Evolutionary conservation across 2,329 filamentous ascomycete genomes (phyloP).

Genomic region (Pleochaeta shiraiana): DNA sequence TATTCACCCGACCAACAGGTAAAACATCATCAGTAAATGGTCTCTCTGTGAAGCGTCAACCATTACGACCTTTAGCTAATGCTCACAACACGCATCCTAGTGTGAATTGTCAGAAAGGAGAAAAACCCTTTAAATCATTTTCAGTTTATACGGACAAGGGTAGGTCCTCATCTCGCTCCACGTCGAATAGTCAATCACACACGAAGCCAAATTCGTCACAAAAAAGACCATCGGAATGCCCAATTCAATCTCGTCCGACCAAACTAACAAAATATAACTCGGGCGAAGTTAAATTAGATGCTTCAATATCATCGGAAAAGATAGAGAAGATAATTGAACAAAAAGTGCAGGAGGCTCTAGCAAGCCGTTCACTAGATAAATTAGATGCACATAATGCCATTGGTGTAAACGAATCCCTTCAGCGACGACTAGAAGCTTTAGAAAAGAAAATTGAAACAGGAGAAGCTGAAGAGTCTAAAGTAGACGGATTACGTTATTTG

Average conservation of each 20-base stretch:
- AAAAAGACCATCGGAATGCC: conserved; percentile 18
- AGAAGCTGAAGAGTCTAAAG: conserved; percentile 45
- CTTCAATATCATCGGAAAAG: conserved; percentile 40
- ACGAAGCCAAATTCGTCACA: conserved; percentile 17
- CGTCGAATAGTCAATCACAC: conserved; percentile 11
- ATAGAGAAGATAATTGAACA: conserved; percentile 87
- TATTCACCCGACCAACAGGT: conserved; percentile 55
- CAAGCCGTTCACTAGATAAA: conserved; percentile 38
- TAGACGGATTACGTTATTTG: conserved; percentile 65
- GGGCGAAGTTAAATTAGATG: conserved; percentile 13
- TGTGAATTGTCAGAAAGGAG: conserved; percentile 30
- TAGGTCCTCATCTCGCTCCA: conserved; percentile 22
- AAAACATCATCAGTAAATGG: conserved; percentile 24
- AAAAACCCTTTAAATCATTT: conserved; percentile 67
- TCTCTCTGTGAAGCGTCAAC: conserved; percentile 38
- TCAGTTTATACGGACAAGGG: conserved; percentile 63
- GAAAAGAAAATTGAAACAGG: conserved; percentile 61
- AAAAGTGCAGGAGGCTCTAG: conserved; percentile 75
- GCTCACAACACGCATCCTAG: conserved; percentile 51
- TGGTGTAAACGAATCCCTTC: conserved; percentile 54
- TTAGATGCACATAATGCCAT: conserved; percentile 23
- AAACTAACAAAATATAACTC: conserved; percentile 24
- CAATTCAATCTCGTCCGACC: conserved; percentile 21
- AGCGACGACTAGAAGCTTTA: conserved; percentile 59
- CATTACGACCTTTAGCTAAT: conserved; percentile 54